Base-by-base conservation (phyloP, 306 rosid genomes). In the Glycine tomentella region DNA sequence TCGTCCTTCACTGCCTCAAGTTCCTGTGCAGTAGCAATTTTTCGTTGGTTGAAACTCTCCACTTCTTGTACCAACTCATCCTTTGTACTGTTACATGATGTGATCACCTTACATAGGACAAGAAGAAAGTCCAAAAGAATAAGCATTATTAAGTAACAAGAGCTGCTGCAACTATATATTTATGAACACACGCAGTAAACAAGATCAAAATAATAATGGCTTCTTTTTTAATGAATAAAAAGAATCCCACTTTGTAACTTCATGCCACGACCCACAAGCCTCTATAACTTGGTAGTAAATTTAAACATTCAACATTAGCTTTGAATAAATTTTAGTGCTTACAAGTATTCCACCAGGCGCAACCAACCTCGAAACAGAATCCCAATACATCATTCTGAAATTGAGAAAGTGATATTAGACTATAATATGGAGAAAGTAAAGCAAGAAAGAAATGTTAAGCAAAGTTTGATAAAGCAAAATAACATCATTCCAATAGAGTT, bases 351-450 rank as follows among this genome's bases (percentile, higher is more conserved):
- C 98, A 53, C 96, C 97, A 13, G 92, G 81, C 81, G 94, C 90
- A 76, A 95, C 92, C 88, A 93, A 84, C 87, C 80, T 90, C n/a
- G 86, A 85, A 72, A 95, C 91, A 16, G 99, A 87, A 76, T 91
- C 98, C 99, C 99, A 95, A 68, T 93, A 95, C 92, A 93, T 88
- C 87, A 91, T 80, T 87, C 99, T 95, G 91, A 52, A 87, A 66
- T 83, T 70, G 34, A 79, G 48, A 82, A 74, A 72, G 66, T 65
- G 85, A 51, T 46, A 68, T 15, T 4, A 64, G 72, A 44, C 13
- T 25, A 72, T 70, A 20, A 66, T 38, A 16, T 33, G 67, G 25
- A 25, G 31, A 25, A 25, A 55, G 70, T 13, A 31, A 25, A 71
- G 69, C 62, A 31, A 52, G 61, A 74, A 76, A 53, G 69, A 25